Evolutionary conservation across 208 protist genomes (phyloP), one percentile per base, ranked within the genome.

Genomic region (Perkinsela sp.): DNA sequence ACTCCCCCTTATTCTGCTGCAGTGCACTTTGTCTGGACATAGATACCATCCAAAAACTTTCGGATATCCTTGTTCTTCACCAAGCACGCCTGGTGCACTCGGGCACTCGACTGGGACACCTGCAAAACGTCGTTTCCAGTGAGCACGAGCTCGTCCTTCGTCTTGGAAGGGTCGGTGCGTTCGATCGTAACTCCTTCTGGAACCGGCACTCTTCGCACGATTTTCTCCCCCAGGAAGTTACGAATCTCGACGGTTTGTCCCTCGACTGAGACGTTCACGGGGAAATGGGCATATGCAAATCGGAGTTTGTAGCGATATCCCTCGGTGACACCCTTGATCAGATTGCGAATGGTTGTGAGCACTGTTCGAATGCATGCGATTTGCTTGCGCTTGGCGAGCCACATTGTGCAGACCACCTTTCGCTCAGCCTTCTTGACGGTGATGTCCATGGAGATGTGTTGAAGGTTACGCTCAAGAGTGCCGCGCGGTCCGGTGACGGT

Each of bases 21-120:
- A 79, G 85, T 83, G 68, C 86, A 86, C 81, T 94, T 96, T 67
- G 93, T 90, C 77, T 86, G 88, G 30, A 98, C 93, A 79, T 98
- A 99, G 78, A 98, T 92, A 89, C 97, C 97, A 82, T 99, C 97
- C 13, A 99, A 80, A 93, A 99, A 99, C 91, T 98, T 98, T 85
- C 97, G 92, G 82, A 98, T 98, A 98, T 99, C 97, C 87, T 98
- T 98, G 71, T 95, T 89, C 80, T 89, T 94, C 67, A 97, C 93
- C 67, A 94, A 71, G 75, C 81, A 90, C 67, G 90, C 80, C 79
- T 96, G 79, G 71, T 97, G 90, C 80, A 98, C 94, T 57, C 88
- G 71, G 68, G 96, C 93, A 67, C 93, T 83, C 77, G 89, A 76
- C 77, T 89, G 81, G 31, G 89, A 94, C 48, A 97, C 93, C 68